Evolutionary conservation across 345 rosid genomes (phyloP).

Genomic region (Eucalyptus paniculata): DNA sequence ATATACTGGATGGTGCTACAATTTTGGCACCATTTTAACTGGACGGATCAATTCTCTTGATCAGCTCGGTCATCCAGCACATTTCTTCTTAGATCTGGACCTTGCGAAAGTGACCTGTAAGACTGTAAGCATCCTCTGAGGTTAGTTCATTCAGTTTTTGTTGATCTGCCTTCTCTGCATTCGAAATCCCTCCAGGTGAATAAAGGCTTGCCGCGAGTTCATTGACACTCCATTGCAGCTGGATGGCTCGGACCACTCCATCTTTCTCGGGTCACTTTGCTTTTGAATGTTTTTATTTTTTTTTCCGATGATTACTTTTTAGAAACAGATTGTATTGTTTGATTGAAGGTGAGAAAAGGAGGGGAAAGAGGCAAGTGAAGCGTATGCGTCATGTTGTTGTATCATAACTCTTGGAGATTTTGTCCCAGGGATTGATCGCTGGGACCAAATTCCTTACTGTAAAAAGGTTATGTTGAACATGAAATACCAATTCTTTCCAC

Average conservation of each 20-base stretch:
- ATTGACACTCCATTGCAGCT: background rate
- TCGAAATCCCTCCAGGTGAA: background rate
- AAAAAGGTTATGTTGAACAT: background rate
- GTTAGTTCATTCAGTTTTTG: background rate
- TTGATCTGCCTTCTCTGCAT: background rate
- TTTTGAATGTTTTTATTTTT: background rate
- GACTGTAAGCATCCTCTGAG: background rate
- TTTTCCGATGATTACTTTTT: background rate
- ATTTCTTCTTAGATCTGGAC: background rate
- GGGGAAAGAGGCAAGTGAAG: background rate
- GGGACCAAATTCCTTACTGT: background rate
- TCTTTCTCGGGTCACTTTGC: background rate
- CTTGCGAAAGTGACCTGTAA: background rate
- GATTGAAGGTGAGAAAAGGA: background rate
- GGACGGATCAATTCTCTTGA: background rate
- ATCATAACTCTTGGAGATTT: background rate
- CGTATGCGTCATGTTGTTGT: background rate
- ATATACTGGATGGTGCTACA: conserved; percentile 50
- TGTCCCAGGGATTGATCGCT: background rate
- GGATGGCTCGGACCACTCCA: background rate
- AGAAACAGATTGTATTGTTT: background rate
- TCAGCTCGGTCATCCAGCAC: background rate
- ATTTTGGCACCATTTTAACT: conserved; percentile 30
- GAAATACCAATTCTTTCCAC: background rate
- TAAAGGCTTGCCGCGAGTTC: background rate